Percentiles rank a stretch among this genome's conserved stretches.
Conservation (phyloP, 2,329 filamentous ascomycete genomes). For the Fusarium sp. region DNA sequence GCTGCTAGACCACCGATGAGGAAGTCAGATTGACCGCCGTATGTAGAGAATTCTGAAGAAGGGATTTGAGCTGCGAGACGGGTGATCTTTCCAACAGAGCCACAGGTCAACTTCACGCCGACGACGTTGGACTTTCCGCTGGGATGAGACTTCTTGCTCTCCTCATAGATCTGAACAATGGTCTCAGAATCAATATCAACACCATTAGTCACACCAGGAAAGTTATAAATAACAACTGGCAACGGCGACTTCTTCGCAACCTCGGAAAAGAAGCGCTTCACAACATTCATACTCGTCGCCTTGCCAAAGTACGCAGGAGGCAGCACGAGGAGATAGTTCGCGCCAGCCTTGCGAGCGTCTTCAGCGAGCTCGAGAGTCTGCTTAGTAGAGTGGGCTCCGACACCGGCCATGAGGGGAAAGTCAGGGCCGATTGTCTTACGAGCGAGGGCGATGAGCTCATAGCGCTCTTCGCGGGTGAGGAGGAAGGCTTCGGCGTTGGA, state of each 20-base stretch:
- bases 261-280: constrained; percentile 68
- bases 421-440: constrained; percentile 83
- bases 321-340: constrained; percentile 69
- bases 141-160: constrained; percentile 34
- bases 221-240: constrained; percentile 73
- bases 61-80: constrained; percentile 63
- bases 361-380: constrained; percentile 68
- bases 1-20: constrained; percentile 68
- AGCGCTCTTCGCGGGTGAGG: constrained; percentile 67
- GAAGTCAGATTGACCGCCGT: constrained; percentile 79
- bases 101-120: constrained; percentile 76
- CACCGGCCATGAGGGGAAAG: constrained; percentile 83
- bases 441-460: constrained; percentile 65
- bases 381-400: constrained; percentile 70
- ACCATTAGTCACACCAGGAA: constrained; percentile 74
- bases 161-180: constrained; percentile 50
- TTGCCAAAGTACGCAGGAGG: constrained; percentile 73
- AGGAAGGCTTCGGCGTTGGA: constrained; percentile 67
- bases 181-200: constrained; percentile 73
- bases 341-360: constrained; percentile 68
- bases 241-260: constrained; percentile 62
- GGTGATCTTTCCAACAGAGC: constrained; percentile 76
- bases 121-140: constrained; percentile 64
- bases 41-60: constrained; percentile 69
- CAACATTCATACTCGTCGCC: constrained; percentile 64